Evolutionary conservation across 2,329 filamentous ascomycete species (phyloP), one percentile per base, ranked within the genome.

Genomic region (Beauveria sp.): DNA sequence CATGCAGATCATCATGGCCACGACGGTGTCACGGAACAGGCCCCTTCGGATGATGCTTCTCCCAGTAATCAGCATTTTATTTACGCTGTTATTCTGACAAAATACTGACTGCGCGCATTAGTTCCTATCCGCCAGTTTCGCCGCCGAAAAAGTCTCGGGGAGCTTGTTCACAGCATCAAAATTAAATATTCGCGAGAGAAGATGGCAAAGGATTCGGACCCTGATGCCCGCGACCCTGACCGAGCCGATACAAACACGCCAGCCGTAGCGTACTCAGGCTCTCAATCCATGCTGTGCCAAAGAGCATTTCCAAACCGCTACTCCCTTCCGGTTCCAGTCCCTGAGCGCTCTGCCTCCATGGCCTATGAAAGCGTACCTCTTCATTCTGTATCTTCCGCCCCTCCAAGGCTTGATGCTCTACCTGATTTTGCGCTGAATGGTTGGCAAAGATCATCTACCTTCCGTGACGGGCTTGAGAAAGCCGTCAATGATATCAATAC

Each of bases 321-420:
- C 58, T 60, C 50, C 22, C 41, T 60, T 18, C 58, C 50, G 14
- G 22, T 60, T 20, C 58, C 58, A 14, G 28, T 60, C 12, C 50
- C 58, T 28, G 58, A 54, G 24, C 58, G 58, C 6, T 60, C 50
- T 24, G 50, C 51, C 7, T 60, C 50, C 43, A 48, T 55, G 28
- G 26, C 41, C 30, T 40, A 60, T 18, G 50, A 30, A 10, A 48
- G 41, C 6, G 16, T 30, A 16, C 14, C 16, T 7, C 9, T 30
- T n/a, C 54, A 30, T 16, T 24, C 51, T 34, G 30, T 43, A 47
- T 43, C 28, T 6, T 37, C 18, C 10, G 48, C 26, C 44, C 66
- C 71, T 10, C 71, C 71, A 20, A 67, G 66, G 9, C 65, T 74
- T 26, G 69, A 68, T n/a, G 61, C 71, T 55, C 63, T 71, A 18